Base-by-base conservation (phyloP, 2,329 filamentous ascomycete genomes). In the Cercospora canescens region DNA sequence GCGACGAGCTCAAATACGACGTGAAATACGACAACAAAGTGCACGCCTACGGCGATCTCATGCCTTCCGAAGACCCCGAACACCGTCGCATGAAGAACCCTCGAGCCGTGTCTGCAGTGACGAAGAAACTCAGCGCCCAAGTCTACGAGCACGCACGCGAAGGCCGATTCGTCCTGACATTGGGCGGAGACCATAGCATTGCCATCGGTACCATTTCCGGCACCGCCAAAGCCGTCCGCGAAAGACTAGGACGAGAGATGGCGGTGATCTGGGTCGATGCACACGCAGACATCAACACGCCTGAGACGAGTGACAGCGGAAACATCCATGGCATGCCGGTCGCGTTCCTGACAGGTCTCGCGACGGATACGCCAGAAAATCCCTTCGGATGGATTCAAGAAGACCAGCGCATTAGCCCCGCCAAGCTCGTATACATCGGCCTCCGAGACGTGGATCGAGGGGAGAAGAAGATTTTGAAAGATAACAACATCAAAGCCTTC, bases 281-380 rank as follows among this genome's bases (percentile, higher is more conserved):
- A 28, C 95, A 99, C 80, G 91, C 94, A 62, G 95, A 99, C 80
- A 97, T 99, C 84, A 99, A 99, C 83, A 93, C 92, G 1, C 95
- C 94, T 61, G 94, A 98, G 86, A 90, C 88, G 56, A 94, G 91
- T 71, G 91, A 86, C 48, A 95, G 91, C 72, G 95, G 95, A 35
- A 98, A 98, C 81, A 91, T 99, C 69, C 95, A 99, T 81, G 95
- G 95, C 73, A 99, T 99, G 95, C 95, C 95, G 2, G 91, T 98
- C 39, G 88, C 92, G 3, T 99, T 98, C 81, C 80, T 97, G 71
- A 94, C 93, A 0, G 93, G 95, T 0, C 83, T 99, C 64, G 92
- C 94, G 54, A 88, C 83, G 71, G 76, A 76, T 74, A 87, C 92
- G 56, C 84, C 87, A 63, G 86, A 90, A 68, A 91, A 95, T 75